These are phyloP conservation scores for Cercospora sp. DNA, from an alignment of 2,329 filamentous ascomycete genomes.

Conservation along the genomic window DNA sequence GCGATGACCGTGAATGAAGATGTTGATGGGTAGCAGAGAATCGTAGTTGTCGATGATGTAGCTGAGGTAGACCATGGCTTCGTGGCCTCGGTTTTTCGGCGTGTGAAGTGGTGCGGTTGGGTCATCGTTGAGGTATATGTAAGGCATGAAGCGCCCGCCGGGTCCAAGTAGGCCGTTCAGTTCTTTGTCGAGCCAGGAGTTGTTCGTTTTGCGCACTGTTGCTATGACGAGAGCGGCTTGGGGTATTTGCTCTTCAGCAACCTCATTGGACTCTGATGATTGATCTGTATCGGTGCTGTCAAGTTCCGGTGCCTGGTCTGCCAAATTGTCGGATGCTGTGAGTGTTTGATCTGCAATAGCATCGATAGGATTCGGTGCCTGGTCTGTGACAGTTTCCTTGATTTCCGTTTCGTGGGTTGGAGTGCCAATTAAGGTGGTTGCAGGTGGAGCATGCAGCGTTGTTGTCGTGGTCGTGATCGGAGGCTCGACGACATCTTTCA, in stretches of 20 bases:
- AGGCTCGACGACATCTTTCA: not conserved
- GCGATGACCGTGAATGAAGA: conserved; percentile 65
- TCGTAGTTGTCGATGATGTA: conserved; percentile 65
- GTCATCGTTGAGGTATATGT: conserved; percentile 26
- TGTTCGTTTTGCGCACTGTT: conserved; percentile 19
- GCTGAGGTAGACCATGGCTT: conserved; percentile 62
- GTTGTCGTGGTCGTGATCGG: not conserved
- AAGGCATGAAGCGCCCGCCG: conserved; percentile 16
- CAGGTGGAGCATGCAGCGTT: not conserved
- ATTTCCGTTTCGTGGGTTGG: not conserved
- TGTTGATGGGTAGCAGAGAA: conserved; percentile 56
- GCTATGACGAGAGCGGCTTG: conserved; percentile 21
- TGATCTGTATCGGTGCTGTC: not conserved
- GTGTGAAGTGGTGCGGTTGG: conserved; percentile 49
- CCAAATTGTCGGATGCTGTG: too few relatives aligned
- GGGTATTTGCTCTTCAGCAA: not conserved
- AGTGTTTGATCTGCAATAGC: not conserved
- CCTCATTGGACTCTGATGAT: not conserved
- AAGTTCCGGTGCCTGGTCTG: not conserved
- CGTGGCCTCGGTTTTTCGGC: conserved; percentile 60
- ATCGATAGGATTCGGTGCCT: not conserved
- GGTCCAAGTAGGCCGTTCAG: conserved; percentile 22
- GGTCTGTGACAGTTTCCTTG: not conserved
- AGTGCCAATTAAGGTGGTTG: not conserved
- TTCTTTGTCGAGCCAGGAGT: conserved; percentile 24